Evolutionary conservation across 306 rosid species (phyloP).

Genomic region (Rosa chinensis): DNA sequence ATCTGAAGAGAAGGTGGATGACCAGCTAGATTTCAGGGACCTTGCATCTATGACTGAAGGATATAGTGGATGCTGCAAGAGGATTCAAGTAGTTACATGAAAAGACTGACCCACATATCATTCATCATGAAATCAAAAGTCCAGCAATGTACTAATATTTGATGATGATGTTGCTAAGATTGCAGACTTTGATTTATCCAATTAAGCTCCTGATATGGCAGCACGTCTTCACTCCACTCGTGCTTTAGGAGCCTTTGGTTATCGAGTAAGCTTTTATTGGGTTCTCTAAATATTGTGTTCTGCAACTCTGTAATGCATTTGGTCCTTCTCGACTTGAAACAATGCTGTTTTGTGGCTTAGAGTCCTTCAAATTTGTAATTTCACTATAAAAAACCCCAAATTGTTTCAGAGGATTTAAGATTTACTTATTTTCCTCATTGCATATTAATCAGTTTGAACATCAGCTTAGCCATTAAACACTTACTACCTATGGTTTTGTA

Average conservation of each 20-base stretch:
- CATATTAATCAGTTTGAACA: too few species aligned
- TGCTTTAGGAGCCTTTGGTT: slow-evolving; percentile 90
- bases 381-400: too few species aligned
- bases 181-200: slow-evolving; percentile 93
- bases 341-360: slow-evolving; percentile 7
- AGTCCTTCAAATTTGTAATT: slow-evolving; percentile 13
- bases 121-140: slow-evolving; percentile 77
- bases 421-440: too few species aligned
- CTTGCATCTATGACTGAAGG: too few species aligned
- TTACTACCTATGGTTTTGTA: too few species aligned
- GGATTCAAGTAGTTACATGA: too few species aligned
- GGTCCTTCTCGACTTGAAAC: background rate
- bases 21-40: too few species aligned
- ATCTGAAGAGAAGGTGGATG: too few species aligned
- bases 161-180: slow-evolving; percentile 87
- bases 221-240: slow-evolving; percentile 95
- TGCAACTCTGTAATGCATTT: background rate
- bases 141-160: slow-evolving; percentile 82
- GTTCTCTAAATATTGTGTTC: background rate
- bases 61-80: too few species aligned
- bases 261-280: slow-evolving; percentile 72
- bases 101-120: too few species aligned
- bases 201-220: slow-evolving; percentile 96
- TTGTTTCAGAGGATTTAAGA: too few species aligned
- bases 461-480: too few species aligned